Base-by-base conservation (phyloP, 495 filamentous ascomycete genomes). In the Cercophora sp. region DNA sequence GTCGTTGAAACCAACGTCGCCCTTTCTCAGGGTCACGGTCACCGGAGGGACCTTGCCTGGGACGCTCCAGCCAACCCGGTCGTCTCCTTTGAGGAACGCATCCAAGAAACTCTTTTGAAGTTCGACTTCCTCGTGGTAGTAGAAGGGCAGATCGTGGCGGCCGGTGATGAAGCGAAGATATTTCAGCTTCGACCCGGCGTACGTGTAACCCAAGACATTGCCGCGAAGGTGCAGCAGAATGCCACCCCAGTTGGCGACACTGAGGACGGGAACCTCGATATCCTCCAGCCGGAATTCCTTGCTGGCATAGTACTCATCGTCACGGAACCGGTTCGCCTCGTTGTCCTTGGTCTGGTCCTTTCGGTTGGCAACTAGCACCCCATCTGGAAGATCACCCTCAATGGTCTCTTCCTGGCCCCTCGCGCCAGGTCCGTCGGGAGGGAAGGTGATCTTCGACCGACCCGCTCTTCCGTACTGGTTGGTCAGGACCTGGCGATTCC, bases 101-200 rank as follows among this genome's bases (percentile, higher is more conserved):
- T 84, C 78, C 2, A 87, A 68, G 56, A 88, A 87, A 51, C 76
- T 81, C 26, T 71, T 72, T 59, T 88, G 84, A 0, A 88, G 23
- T 51, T 84, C 77, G 2, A 84, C 83, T 48, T 85, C 79, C 32
- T 85, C 79, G 2, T 73, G 55, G 54, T 85, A 86, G 66, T 86
- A 88, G 66, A 88, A 87, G 0, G 85, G 85, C 5, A 88, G 70
- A 57, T 88, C 84, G 56, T 88, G 85, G 0, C 85, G 76, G 9
- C 84, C 85, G 0, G 78, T 82, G 55, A 87, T 83, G 60, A 86
- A 83, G 8, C 83, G 75, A 4, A 86, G 66, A 53, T 83, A 86
- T 61, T 87, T 87, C 36, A 80, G 62, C 44, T 79, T 68, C 2
- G 80, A 84, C 0, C 81, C 79, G 0, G 83, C 81, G 40, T 79